These are phyloP conservation scores for Fusarium pseudoanthophilum DNA, from an alignment of 2,329 filamentous ascomycete genomes.

Conservation along the genomic window DNA sequence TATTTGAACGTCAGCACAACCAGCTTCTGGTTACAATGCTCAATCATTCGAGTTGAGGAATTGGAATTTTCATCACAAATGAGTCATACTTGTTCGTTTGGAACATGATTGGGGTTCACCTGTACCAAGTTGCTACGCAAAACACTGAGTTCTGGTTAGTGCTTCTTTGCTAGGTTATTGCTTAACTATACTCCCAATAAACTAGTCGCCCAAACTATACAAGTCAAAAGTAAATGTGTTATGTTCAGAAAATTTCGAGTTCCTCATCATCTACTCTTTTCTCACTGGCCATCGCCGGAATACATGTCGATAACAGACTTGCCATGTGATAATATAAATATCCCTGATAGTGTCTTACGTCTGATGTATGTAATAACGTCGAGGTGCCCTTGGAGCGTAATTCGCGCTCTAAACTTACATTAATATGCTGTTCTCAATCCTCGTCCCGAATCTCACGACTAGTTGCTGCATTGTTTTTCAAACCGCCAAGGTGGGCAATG, in stretches of 20 bases:
- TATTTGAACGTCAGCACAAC: not conserved
- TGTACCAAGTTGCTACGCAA: not conserved
- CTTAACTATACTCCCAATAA: not conserved
- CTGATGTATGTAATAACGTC: not conserved
- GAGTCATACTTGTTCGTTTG: not conserved
- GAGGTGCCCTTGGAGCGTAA: too few species aligned
- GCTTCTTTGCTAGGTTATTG: not conserved
- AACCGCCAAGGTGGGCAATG: fast-evolving
- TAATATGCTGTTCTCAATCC: not conserved
- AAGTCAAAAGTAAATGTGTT: not conserved
- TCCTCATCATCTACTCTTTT: not conserved
- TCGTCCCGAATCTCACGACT: not conserved
- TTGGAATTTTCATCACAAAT: not conserved
- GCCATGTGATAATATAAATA: not conserved
- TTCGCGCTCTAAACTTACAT: not conserved
- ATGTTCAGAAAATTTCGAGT: too few species aligned
- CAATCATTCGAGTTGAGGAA: not conserved
- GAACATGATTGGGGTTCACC: not conserved
- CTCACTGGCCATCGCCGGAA: not conserved
- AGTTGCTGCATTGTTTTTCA: not conserved
- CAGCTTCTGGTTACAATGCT: not conserved
- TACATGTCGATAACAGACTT: not conserved
- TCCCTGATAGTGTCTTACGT: not conserved
- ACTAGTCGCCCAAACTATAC: not conserved
- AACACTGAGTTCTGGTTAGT: slow-evolving; percentile 11